Evolutionary conservation across 352 stramenopile genomes (phyloP), one percentile per base, ranked within the genome.

Genomic region (Thalassiosira livingstoniorum): DNA sequence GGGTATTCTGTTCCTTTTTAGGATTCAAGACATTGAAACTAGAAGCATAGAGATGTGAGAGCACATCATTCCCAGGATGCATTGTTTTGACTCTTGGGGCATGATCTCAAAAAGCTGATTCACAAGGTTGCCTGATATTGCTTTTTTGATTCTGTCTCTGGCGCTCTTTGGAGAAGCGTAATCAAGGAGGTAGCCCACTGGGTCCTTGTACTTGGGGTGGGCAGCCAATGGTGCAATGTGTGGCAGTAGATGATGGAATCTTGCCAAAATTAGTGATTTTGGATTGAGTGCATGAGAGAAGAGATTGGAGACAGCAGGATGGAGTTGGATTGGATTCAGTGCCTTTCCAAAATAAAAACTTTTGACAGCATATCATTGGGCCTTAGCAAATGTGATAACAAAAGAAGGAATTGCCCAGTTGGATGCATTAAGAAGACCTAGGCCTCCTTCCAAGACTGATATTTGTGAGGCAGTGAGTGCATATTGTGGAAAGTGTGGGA

Each of bases 381-480:
- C 25, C 27, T 39, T 55, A n/a, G n/a, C 47, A 62, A 81, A 81
- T 2, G 62, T 77, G 18, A 85, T 27, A 4, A 85, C 64, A 42
- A 83, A 83, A 43, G 72, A 51, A 31, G 78, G 78, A 35, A 75
- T 62, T 2, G 78, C 78, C 35, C 62, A 0, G 63, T 35, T 27
- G 25, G 18, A 18, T 29, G 71, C n/a, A 23, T 55, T 7, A 5
- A 75, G 39, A 15, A 47, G 7, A 15, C 39, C 39, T 15, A 47
- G 15, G 7, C 39, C 7, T 47, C 39, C 39, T 47, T 47, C 7
- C 15, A 18, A 18, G 39, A 47, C 39, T 47, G 39, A 7, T 18
- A 47, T 47, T 47, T 47, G 39, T 18, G 7, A 18, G 39, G 15
- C 15, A 15, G 7, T 47, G 39, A 47, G 39, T 47, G 39, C 39